Base-by-base conservation (phyloP, 23 red algal species). In the Gracilariopsis chorda region DNA sequence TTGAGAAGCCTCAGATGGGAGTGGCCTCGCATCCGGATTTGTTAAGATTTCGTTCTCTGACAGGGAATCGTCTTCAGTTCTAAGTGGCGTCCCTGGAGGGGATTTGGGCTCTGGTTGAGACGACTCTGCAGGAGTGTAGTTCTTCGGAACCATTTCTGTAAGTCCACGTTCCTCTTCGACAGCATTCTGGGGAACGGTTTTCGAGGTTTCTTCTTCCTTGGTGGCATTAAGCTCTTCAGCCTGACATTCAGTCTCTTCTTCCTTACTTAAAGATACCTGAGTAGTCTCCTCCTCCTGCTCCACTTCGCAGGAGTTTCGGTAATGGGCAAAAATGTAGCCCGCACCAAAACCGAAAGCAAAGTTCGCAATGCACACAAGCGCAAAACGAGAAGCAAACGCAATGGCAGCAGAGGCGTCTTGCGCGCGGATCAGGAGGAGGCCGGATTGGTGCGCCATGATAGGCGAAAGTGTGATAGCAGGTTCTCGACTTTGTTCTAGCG, bases 301-400 rank as follows among this genome's bases (percentile, higher is more conserved):
- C 67, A 42, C 24, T 46, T 6, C 20, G 67, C 67, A 73, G 67
- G 47, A n/a, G 67, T 84, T 84, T 32, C 41, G 80, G 53, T 67
- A 84, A 5, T 65, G 56, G 2, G 80, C 56, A 32, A 60, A 48
- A 39, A 67, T 34, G 34, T 57, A 49, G 56, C 80, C 56, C 11
- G 59, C 59, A 29, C 80, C 80, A 63, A 89, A 89, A 52, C 85
- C 85, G 19, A 89, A 40, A 3, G 69, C 69, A 48, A 89, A 69
- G 48, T 89, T 89, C 39, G 72, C 69, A 47, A 89, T 59, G 47
- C 82, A 87, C 51, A 57, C 48, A 80, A 80, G 76, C 3, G 76
- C 74, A 80, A 80, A 57, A 39, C 76, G 76, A 0, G 76, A 80
- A 23, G 67, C 67, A 73, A 73, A 73, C 67, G 67, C 67, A 42